phyloP scores from a whole-genome alignment of 2,329 filamentous ascomycete species.

The Alternaria incomplexa region DNA sequence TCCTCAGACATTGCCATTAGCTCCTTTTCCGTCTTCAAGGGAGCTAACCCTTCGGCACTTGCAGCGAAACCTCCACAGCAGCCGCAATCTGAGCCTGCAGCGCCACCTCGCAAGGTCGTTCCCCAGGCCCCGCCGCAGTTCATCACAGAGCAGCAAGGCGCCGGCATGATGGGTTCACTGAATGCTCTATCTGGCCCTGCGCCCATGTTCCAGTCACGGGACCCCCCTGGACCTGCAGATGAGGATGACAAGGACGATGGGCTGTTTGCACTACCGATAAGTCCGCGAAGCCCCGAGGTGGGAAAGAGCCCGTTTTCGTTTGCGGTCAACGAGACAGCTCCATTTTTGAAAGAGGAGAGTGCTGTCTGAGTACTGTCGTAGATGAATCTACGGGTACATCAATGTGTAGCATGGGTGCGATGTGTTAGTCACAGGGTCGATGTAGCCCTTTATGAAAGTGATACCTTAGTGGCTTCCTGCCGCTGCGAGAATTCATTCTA shows the following conservation, averaged over 20 bases:
- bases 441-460: slow-evolving; percentile 12
- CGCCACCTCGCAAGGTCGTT: slow-evolving; percentile 42
- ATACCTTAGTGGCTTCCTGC: slow-evolving; percentile 20
- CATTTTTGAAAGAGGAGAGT: slow-evolving; percentile 39
- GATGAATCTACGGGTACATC: not conserved
- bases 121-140: slow-evolving; percentile 46
- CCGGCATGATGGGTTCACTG: slow-evolving; percentile 51
- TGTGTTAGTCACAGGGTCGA: not conserved
- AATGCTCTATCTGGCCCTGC: slow-evolving; percentile 50
- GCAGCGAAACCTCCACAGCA: slow-evolving; percentile 52
- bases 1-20: slow-evolving; percentile 68
- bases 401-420: not conserved
- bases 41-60: slow-evolving; percentile 48
- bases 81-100: slow-evolving; percentile 26
- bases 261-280: slow-evolving; percentile 85
- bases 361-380: slow-evolving; percentile 24
- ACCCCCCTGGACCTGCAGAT: slow-evolving; percentile 37
- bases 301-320: slow-evolving; percentile 80
- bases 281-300: slow-evolving; percentile 85
- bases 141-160: slow-evolving; percentile 49
- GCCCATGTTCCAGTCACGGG: slow-evolving; percentile 39
- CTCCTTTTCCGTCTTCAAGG: slow-evolving; percentile 64
- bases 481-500: not conserved
- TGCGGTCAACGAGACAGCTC: slow-evolving; percentile 43
- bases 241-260: slow-evolving; percentile 73